Evolutionary conservation across 805 yeast genomes (phyloP).

Genomic region (Yamadazyma endophytica): DNA sequence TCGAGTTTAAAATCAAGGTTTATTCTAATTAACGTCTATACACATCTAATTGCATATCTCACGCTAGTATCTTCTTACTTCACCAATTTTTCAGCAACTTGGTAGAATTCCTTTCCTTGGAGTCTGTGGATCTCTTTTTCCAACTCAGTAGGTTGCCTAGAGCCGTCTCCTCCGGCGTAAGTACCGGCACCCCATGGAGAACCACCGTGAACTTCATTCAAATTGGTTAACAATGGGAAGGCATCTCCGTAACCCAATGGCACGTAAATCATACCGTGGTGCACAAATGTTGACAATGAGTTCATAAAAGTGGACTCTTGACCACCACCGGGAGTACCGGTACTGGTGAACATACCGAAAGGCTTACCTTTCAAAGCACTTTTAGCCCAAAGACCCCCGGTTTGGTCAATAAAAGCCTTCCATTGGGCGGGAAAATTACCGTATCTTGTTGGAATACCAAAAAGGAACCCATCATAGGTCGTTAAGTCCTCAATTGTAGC

Average conservation of each 20-base stretch:
- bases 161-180: constrained; percentile 72
- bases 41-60: no score
- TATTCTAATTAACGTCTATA: no score
- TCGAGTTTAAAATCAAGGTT: no score
- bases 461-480: constrained; percentile 73
- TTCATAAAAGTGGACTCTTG: constrained; percentile 70
- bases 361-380: constrained; percentile 73
- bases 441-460: constrained; percentile 84
- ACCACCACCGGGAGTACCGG: constrained; percentile 80
- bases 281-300: constrained; percentile 60
- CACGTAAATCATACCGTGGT: constrained; percentile 76
- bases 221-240: constrained; percentile 49
- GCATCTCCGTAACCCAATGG: constrained; percentile 71
- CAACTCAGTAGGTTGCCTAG: constrained; percentile 58
- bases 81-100: constrained; percentile 25
- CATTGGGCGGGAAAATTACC: constrained; percentile 80
- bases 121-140: constrained; percentile 60
- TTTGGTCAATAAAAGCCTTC: constrained; percentile 70
- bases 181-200: constrained; percentile 88
- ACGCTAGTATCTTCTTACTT: no score
- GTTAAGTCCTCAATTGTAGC: constrained; percentile 52
- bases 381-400: constrained; percentile 75
- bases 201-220: constrained; percentile 71
- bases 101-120: constrained; percentile 64
- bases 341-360: constrained; percentile 68